phyloP scores from a whole-genome alignment of 106 monocot species.

The Acorus calamus region DNA sequence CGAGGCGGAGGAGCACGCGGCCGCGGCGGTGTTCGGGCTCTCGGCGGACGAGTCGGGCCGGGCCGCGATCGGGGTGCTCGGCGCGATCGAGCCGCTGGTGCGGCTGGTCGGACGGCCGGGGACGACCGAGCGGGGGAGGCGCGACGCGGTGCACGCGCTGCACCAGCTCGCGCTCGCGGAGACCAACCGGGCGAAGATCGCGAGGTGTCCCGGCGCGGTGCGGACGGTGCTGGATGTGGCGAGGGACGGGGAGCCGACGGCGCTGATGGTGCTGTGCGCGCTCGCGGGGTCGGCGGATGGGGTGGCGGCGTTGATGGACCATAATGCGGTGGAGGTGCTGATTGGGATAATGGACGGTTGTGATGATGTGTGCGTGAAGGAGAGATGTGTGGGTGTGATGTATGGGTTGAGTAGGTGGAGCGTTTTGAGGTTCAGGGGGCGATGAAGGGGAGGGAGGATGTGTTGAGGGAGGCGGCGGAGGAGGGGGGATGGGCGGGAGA shows the following conservation, averaged over 20 bases:
- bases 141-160: slow-evolving; percentile 67
- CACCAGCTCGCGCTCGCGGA: slow-evolving; percentile 38
- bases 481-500: slow-evolving; percentile 5
- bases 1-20: neutral
- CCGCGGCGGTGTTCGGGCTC: slow-evolving; percentile 69
- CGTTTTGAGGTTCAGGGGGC: slow-evolving; percentile 43
- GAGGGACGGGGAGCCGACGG: neutral
- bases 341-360: slow-evolving; percentile 16
- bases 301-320: slow-evolving; percentile 47
- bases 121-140: slow-evolving; percentile 20
- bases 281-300: slow-evolving; percentile 42
- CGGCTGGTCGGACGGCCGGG: slow-evolving; percentile 22
- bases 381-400: slow-evolving; percentile 41
- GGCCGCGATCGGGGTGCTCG: slow-evolving; percentile 57
- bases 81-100: slow-evolving; percentile 65
- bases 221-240: slow-evolving; percentile 27
- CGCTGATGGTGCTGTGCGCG: slow-evolving; percentile 45
- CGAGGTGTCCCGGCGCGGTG: slow-evolving; percentile 29
- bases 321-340: slow-evolving; percentile 40
- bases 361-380: slow-evolving; percentile 15
- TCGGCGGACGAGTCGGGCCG: slow-evolving; percentile 51
- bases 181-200: slow-evolving; percentile 46
- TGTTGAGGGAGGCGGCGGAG: slow-evolving; percentile 23
- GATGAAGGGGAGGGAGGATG: slow-evolving; percentile 43
- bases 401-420: slow-evolving; percentile 63